phyloP scores from a whole-genome alignment of 2,329 filamentous ascomycete genomes.

The Fusarium decemcellulare region DNA sequence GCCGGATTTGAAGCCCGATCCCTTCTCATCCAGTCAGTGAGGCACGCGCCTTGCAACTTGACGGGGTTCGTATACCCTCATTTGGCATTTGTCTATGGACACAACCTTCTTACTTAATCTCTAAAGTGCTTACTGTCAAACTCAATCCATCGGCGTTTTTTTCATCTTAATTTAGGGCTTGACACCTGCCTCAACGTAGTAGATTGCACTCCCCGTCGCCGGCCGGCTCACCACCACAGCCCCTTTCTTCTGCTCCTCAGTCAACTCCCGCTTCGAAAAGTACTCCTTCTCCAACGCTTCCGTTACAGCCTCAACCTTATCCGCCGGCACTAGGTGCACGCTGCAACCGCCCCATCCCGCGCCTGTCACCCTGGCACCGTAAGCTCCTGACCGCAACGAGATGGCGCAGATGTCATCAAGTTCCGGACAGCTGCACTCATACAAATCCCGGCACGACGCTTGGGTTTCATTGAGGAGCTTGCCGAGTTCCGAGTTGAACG shows the following conservation, averaged over 20 bases:
- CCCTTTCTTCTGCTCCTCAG: conserved; percentile 79
- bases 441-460: conserved; percentile 86
- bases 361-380: conserved; percentile 89
- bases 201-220: conserved; percentile 77
- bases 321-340: conserved; percentile 90
- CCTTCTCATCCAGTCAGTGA: background rate
- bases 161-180: conserved; percentile 22
- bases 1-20: too few relatives aligned
- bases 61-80: too few relatives aligned
- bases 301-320: conserved; percentile 84
- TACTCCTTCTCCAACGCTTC: conserved; percentile 86
- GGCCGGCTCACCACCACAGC: conserved; percentile 94
- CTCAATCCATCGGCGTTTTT: too few relatives aligned
- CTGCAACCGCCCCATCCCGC: conserved; percentile 98
- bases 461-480: conserved; percentile 92
- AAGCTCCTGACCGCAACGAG: conserved; percentile 82
- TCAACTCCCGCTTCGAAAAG: conserved; percentile 77
- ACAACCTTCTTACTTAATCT: background rate
- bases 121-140: conserved; percentile 5
- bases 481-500: conserved; percentile 79
- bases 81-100: too few relatives aligned
- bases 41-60: background rate
- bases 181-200: conserved; percentile 53
- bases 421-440: conserved; percentile 93
- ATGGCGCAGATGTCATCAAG: conserved; percentile 91